Conservation (phyloP, 2,329 filamentous ascomycete species). For the Arthroderma sp. region DNA sequence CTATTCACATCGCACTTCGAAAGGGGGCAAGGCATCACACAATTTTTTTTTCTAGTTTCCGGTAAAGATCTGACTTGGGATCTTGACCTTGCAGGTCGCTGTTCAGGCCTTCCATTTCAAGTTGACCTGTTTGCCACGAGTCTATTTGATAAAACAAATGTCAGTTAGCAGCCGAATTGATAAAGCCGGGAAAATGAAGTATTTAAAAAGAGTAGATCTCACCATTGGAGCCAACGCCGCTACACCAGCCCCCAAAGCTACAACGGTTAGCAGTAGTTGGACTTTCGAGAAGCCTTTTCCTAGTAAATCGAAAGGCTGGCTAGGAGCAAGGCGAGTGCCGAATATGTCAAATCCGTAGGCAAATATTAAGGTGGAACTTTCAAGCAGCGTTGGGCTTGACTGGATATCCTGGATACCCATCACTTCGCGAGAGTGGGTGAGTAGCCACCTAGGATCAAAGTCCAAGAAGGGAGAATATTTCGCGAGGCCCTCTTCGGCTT, state of each 20-base stretch:
- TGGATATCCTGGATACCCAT: constrained; percentile 61
- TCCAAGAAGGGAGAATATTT: constrained; percentile 66
- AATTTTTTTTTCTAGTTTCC: no score
- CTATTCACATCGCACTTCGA: no score
- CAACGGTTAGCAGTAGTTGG: constrained; percentile 69
- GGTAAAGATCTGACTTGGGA: background rate
- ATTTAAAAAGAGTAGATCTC: constrained; percentile 27
- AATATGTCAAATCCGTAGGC: constrained; percentile 84
- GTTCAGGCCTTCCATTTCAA: constrained; percentile 11
- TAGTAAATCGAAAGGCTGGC: constrained; percentile 78
- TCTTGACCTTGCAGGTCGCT: background rate
- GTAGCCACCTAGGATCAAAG: constrained; percentile 65
- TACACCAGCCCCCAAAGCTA: constrained; percentile 65
- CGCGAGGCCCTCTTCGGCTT: constrained; percentile 70
- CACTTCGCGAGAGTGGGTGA: constrained; percentile 74
- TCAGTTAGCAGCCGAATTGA: background rate
- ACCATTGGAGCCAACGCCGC: constrained; percentile 73
- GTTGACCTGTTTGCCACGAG: constrained; percentile 39
- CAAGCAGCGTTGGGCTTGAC: constrained; percentile 63
- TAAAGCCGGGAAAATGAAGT: background rate
- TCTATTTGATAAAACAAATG: constrained; percentile 18
- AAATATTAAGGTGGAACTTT: constrained; percentile 83
- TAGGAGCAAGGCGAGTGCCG: constrained; percentile 73
- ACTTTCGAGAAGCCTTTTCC: constrained; percentile 90
- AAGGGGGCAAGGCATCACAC: no score